Evolutionary conservation across 306 rosid species (phyloP), one percentile per base, ranked within the genome.

Genomic region (Pterocarpus macrocarpus): DNA sequence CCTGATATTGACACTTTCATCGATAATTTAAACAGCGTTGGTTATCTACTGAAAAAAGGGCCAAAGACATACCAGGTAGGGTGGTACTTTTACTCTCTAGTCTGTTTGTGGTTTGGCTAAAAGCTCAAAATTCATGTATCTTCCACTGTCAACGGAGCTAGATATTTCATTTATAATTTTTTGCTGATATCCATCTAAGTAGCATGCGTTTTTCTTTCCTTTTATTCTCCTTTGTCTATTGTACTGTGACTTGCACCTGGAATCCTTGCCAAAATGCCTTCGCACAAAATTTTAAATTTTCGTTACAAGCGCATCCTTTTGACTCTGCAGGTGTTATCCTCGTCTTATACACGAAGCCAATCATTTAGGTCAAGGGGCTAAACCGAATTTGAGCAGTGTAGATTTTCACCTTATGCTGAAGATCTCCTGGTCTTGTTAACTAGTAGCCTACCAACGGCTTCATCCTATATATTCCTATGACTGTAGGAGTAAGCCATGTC

Each of bases 31-130:
- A 93, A 93, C 88, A 90, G 85, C 65, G 91, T 85, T 41, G 96
- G 97, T 69, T 95, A 86, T 88, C 90, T 95, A 34, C 92, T 95
- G 63, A 91, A 95, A 86, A 95, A 91, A 79, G 99, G 98, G 34
- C 90, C 94, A 52, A 95, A 91, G 83, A 93, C 92, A 57, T 95
- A 88, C 79, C 99, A 95, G 99, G 99, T 92, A 79, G 8, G 74
- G 34, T 76, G 67, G 2, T 69, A 80, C 75, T 80, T 77, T 49
- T 7, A 35, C 50, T 39, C 45, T 52, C 56, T 47, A 35, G 73
- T 59, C 63, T 64, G 6, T 22, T 13, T 69, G 39, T 38, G 43
- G 28, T 62, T 67, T 57, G 44, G 39, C 72, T 50, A 49, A 53
- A 80, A 70, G 58, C 71, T 34, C 64, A 12, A 32, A 16, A 17